Evolutionary conservation across 177 flowering plant species (phyloP).

Genomic region (Viscum album): DNA sequence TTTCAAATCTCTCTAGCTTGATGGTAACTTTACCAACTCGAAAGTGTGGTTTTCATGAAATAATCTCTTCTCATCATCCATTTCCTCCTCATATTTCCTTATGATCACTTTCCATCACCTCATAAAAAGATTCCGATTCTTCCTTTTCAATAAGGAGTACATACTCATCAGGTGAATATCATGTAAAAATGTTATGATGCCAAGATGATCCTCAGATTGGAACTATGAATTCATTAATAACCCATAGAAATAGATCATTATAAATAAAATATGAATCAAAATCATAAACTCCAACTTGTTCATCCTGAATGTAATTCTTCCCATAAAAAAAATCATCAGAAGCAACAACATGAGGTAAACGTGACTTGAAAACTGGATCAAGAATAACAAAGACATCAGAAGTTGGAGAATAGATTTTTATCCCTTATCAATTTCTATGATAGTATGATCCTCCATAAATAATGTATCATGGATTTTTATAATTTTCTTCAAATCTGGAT

Average conservation of each 20-base stretch:
- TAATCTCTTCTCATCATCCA: constrained; percentile 11
- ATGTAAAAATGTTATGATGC: not conserved
- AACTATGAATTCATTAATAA: not conserved
- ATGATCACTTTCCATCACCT: not conserved
- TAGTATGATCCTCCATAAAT: not conserved
- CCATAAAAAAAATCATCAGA: not conserved
- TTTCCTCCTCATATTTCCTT: not conserved
- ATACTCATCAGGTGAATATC: constrained; percentile 8
- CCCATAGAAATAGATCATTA: not conserved
- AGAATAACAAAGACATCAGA: not conserved
- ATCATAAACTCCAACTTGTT: not conserved
- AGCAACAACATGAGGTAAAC: not conserved
- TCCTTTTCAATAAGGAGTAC: constrained; percentile 5
- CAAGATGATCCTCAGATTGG: not conserved
- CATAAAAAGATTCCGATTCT: constrained; percentile 5
- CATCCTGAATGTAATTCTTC: not conserved
- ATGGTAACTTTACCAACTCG: constrained; percentile 1
- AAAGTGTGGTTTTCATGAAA: constrained; percentile 9
- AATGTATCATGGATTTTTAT: not conserved
- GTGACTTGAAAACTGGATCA: not conserved
- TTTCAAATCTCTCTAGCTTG: too few relatives aligned
- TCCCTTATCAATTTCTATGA: not conserved
- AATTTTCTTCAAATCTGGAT: not conserved
- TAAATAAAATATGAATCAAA: too few relatives aligned
- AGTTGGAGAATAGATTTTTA: not conserved